Conservation (phyloP, 345 rosid genomes). For the Tarenaya hassleriana region DNA sequence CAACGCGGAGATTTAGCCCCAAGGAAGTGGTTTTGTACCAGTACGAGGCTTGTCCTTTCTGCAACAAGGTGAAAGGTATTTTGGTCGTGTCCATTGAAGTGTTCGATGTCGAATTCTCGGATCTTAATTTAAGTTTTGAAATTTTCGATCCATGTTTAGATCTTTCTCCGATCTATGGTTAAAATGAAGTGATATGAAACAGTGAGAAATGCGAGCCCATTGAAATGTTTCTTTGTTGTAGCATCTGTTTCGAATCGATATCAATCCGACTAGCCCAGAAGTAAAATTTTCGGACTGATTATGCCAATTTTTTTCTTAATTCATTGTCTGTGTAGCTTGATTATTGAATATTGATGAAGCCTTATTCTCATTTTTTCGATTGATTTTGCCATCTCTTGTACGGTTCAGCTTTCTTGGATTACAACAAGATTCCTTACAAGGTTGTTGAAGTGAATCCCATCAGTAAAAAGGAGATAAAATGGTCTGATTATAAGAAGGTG, state of each 20-base stretch:
- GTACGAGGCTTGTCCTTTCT: constrained; percentile 95
- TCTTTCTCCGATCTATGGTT: neutral
- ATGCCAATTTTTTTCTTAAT: too few species aligned
- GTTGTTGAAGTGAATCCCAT: constrained; percentile 91
- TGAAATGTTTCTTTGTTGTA: too few species aligned
- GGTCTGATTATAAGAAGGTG: constrained; percentile 95
- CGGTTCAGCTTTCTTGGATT: constrained; percentile 81
- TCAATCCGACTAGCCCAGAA: too few species aligned
- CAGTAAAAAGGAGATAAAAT: constrained; percentile 84
- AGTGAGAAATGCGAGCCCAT: too few species aligned
- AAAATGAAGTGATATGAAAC: neutral
- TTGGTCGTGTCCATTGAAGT: neutral
- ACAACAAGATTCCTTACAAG: constrained; percentile 71
- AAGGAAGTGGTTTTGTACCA: constrained; percentile 81
- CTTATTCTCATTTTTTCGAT: neutral
- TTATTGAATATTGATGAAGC: neutral
- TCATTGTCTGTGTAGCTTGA: too few species aligned
- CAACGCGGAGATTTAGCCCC: constrained; percentile 41
- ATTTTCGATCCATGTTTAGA: neutral
- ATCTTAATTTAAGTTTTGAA: constrained; percentile 15
- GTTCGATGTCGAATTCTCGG: neutral
- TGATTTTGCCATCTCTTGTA: neutral
- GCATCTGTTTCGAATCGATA: too few species aligned
- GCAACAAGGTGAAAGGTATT: constrained; percentile 92
- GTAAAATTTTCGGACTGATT: too few species aligned